Conservation (phyloP, 345 rosid species). For the Camelina sativa region DNA sequence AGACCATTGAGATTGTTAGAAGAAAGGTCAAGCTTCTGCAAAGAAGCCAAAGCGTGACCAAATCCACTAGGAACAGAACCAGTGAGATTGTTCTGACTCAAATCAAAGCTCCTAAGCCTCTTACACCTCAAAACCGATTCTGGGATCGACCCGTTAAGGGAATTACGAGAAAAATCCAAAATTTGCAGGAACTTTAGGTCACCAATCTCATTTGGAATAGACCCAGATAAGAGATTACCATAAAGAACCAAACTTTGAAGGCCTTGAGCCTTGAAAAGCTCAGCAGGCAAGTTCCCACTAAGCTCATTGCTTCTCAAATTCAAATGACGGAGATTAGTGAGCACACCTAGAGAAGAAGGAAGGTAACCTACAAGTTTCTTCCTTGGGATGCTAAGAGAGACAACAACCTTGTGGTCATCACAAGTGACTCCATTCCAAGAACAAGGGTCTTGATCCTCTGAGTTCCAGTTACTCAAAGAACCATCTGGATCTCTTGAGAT, state of each 20-base stretch:
- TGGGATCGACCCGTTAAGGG: slow-evolving; percentile 80
- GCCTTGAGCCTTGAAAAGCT: slow-evolving; percentile 70
- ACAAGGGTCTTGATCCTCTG: slow-evolving; percentile 76
- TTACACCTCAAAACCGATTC: slow-evolving; percentile 64
- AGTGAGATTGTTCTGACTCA: slow-evolving; percentile 76
- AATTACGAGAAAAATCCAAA: slow-evolving; percentile 81
- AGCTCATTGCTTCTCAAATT: slow-evolving; percentile 81
- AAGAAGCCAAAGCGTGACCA: slow-evolving; percentile 61
- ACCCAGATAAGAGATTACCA: slow-evolving; percentile 82
- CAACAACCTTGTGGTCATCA: slow-evolving; percentile 62
- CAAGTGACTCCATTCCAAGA: slow-evolving; percentile 95
- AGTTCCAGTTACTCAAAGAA: slow-evolving; percentile 75
- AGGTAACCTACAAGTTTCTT: slow-evolving; percentile 79
- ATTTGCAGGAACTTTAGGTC: slow-evolving; percentile 65
- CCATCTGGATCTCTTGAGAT: slow-evolving; percentile 75
- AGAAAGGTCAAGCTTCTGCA: slow-evolving; percentile 81
- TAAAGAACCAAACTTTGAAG: slow-evolving; percentile 90
- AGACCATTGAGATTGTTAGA: slow-evolving; percentile 69
- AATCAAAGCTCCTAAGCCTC: slow-evolving; percentile 71
- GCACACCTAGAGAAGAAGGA: slow-evolving; percentile 76
- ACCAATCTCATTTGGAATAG: slow-evolving; percentile 71
- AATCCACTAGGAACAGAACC: slow-evolving; percentile 73
- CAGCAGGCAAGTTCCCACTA: slow-evolving; percentile 68
- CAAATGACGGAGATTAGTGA: slow-evolving; percentile 75
- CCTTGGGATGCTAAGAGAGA: slow-evolving; percentile 84